Base-by-base conservation (phyloP, 129 eudicot species). In the Escallonia rubra region DNA sequence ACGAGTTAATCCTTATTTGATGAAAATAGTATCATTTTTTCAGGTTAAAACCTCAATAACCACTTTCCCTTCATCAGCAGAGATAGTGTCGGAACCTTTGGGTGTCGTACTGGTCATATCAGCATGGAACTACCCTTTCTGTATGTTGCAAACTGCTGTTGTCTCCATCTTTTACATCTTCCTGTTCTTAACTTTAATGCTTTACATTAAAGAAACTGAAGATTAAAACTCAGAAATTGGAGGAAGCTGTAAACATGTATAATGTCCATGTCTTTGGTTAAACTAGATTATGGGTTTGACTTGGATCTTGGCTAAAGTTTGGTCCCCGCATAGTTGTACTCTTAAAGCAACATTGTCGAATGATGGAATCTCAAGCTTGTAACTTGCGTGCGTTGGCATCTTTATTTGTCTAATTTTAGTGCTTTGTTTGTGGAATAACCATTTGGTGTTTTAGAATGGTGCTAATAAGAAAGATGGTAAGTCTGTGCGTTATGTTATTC, bases 111-210 rank as follows among this genome's bases (percentile, higher is more conserved):
- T 92, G 73, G 75, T 92, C 77, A 88, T 92, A 74, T 86, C 95
- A 71, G 92, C 98, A 46, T 92, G 98, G 98, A 92, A 92, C 77
- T 92, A 88, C 71, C 98, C 98, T 49, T 70, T 92, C 59, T 42
- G 98, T 92, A 86, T 75, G 98, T 77, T 53, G 7, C 61, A 43
- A 38, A 69, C 45, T 41, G 64, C 38, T 43, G 66, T 50, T 52
- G 13, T 63, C 69, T 73, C 45, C 10, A 47, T 9, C 59, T 56
- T 65, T 52, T 64, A 7, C 43, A 46, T 44, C 67, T 59, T 71
- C 66, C 43, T 13, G 63, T 73, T 57, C 59, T 53, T 46, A 42
- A 66, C 46, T 70, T 63, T 41, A 3, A 54, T 54, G 3, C 10
- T 4, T 23, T 23, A 23, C 34, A 23, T 23, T 23, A 23, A 23